Evolutionary conservation across 306 rosid species (phyloP).

Genomic region (Dalbergia cultrata): DNA sequence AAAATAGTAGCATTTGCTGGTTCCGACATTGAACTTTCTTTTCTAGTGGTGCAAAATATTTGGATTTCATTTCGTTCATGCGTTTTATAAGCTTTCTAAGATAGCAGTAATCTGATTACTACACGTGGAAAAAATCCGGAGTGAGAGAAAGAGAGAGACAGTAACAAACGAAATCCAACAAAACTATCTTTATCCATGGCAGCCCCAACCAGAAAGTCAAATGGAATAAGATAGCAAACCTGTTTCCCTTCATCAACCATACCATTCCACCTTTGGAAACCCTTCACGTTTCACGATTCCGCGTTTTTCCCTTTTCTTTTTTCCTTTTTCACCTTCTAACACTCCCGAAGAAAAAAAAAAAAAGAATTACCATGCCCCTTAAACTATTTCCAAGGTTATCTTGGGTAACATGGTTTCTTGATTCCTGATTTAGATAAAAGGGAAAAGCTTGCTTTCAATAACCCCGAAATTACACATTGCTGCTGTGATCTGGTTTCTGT

Average conservation of each 20-base stretch:
- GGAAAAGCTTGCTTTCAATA: not conserved
- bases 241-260: constrained; percentile 1
- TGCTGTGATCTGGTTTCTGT: not conserved
- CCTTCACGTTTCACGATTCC: constrained; percentile 32
- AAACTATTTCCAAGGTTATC: constrained; percentile 9
- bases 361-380: not conserved
- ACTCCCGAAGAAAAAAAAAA: not conserved
- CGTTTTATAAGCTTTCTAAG: not conserved
- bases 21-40: not conserved
- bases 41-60: not conserved
- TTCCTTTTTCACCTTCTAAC: not conserved
- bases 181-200: constrained; percentile 42
- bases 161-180: not conserved
- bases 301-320: not conserved
- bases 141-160: not conserved
- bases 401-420: not conserved
- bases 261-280: not conserved
- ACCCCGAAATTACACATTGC: not conserved
- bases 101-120: not conserved
- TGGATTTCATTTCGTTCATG: constrained; percentile 1
- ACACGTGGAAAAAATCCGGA: constrained; percentile 31
- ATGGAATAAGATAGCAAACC: constrained; percentile 17
- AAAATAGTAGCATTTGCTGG: not conserved
- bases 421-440: constrained; percentile 1
- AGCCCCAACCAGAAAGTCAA: constrained; percentile 28